Evolutionary conservation across 805 yeast species (phyloP).

Genomic region (Candida easanensis): DNA sequence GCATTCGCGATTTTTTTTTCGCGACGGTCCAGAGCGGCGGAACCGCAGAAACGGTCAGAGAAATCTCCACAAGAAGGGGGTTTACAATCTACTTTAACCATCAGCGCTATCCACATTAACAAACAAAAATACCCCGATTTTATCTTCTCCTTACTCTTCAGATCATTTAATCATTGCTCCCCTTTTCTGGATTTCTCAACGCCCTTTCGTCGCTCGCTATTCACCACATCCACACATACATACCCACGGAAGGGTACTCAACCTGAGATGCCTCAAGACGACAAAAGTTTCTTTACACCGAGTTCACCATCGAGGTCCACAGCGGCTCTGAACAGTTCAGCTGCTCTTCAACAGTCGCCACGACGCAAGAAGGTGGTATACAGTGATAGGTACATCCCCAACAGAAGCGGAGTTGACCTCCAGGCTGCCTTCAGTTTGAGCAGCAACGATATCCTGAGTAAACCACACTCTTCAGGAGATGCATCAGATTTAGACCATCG

Average conservation of each 20-base stretch:
- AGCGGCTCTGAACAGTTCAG: conserved; percentile 18
- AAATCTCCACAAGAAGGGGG: conserved; percentile 8
- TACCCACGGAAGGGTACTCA: neutral
- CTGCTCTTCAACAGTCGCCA: conserved; percentile 31
- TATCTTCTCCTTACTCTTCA: too few species aligned
- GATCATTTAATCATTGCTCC: neutral
- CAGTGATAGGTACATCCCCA: conserved; percentile 87
- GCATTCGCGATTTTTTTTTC: neutral
- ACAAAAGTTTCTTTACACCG: conserved; percentile 25
- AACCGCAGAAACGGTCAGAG: conserved; percentile 8
- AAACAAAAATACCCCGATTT: too few species aligned
- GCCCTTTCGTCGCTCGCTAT: neutral
- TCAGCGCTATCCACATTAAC: neutral
- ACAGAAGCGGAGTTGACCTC: conserved; percentile 78
- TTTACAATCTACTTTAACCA: neutral
- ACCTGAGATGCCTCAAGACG: conserved; percentile 19
- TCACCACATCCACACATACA: neutral
- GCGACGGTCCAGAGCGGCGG: conserved; percentile 1
- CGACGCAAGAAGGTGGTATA: conserved; percentile 44
- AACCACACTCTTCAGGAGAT: conserved; percentile 28
- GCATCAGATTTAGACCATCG: conserved; percentile 59
- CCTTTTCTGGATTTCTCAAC: neutral
- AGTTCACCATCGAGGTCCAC: conserved; percentile 32
- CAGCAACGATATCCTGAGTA: conserved; percentile 19
- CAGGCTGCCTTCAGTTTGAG: conserved; percentile 61